Evolutionary conservation across 352 stramenopile genomes (phyloP), one percentile per base, ranked within the genome.

Genomic region (Peronosclerospora sorghi): DNA sequence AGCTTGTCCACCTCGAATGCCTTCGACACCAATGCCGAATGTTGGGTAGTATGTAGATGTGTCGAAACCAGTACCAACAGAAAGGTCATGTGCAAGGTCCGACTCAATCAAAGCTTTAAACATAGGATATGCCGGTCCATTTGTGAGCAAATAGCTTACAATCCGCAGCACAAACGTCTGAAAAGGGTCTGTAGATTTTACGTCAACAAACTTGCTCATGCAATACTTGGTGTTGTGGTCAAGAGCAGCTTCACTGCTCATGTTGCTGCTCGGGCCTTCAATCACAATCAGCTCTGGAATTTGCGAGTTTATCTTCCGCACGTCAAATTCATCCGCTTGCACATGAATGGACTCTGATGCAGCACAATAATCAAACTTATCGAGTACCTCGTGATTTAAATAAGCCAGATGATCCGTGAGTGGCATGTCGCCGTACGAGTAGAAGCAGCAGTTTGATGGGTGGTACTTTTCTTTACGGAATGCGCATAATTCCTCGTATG

Each of bases 381-480:
- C 44, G 10, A 94, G 51, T 23, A 94, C 59, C 20, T 86, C 41
- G 18, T 81, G 49, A 39, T 89, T 69, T 35, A 94, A 42, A 49
- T 76, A 92, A 32, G 71, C 60, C 24, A 92, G 42, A 40, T 94
- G 79, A 19, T 86, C 64, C 1, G 63, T 80, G 4, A 91, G 65
- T 14, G 78, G 60, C 55, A 94, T 56, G 47, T 95, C 83, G 26
- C 85, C 85, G 54, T 94, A 95, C 19, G 83, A 91, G 61, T 82
- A 96, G 47, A 95, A 91, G 41, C 80, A 78, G 49, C 68, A 73
- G 57, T 95, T 96, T 27, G 75, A 89, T 28, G 85, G 85, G 42
- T 95, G 85, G 57, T 96, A 96, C 42, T 94, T 65, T 43, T 69
- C 74, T 8, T 45, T 34, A 44, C 95, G 85, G 54, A 96, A 96